Evolutionary conservation across 345 rosid genomes (phyloP).

Genomic region (Adansonia digitata): DNA sequence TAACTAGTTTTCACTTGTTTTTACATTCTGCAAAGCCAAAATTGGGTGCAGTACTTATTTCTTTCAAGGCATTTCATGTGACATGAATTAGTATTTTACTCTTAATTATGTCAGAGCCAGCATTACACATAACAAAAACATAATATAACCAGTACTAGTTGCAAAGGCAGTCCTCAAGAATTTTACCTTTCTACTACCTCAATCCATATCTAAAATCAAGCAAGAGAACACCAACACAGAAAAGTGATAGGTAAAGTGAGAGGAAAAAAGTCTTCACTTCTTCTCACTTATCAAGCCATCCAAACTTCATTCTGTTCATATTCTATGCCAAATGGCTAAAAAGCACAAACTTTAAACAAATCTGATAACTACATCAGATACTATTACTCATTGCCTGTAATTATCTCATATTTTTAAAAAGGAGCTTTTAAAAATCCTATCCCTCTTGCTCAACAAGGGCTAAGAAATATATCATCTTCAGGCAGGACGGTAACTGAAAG

Average conservation of each 20-base stretch:
- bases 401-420: neutral
- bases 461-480: neutral
- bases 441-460: neutral
- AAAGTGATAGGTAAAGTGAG: neutral
- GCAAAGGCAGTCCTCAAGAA: neutral
- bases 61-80: neutral
- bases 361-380: neutral
- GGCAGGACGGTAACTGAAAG: neutral
- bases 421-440: neutral
- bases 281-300: neutral
- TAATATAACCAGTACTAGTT: neutral
- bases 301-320: neutral
- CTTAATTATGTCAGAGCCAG: neutral
- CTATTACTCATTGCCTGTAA: neutral
- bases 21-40: neutral
- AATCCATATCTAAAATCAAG: neutral
- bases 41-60: neutral
- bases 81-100: neutral
- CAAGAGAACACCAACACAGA: neutral
- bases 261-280: neutral
- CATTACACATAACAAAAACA: neutral
- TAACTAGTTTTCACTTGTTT: neutral
- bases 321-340: neutral
- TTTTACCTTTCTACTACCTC: neutral
- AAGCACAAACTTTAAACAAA: neutral